Evolutionary conservation across 441 rosid species (phyloP).

Genomic region (Kokia cookei): DNA sequence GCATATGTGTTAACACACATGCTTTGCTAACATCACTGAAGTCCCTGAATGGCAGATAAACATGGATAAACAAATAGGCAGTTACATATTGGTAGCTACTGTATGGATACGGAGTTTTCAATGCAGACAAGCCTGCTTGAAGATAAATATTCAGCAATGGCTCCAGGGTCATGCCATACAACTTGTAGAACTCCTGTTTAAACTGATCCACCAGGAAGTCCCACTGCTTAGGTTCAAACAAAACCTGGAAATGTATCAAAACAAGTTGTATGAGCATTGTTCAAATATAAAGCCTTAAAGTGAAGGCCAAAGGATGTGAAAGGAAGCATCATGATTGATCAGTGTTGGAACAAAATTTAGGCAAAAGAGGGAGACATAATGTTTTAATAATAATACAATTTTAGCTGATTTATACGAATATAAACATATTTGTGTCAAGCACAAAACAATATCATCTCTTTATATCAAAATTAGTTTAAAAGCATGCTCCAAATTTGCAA

Average conservation of each 20-base stretch:
- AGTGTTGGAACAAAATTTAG: not conserved
- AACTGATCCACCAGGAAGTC: constrained; percentile 81
- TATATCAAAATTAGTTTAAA: not conserved
- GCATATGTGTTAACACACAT: not conserved
- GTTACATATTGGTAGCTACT: constrained; percentile 6
- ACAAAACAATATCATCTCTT: not conserved
- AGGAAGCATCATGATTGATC: not conserved
- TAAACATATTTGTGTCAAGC: not conserved
- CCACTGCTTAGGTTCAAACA: constrained; percentile 87
- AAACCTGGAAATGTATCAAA: constrained; percentile 38
- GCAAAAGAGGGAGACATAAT: not conserved
- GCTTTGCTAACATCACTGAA: not conserved
- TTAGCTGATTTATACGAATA: not conserved
- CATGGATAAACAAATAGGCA: constrained; percentile 1
- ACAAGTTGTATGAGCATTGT: not conserved
- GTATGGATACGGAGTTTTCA: constrained; percentile 89
- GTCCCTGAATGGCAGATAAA: not conserved
- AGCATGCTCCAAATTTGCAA: not conserved
- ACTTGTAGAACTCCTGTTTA: constrained; percentile 82
- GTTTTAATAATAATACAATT: not conserved
- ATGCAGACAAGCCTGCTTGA: constrained; percentile 92
- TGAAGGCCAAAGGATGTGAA: not conserved
- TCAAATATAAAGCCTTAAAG: not conserved
- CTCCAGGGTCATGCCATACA: constrained; percentile 94
- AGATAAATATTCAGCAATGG: constrained; percentile 82